These are phyloP conservation scores for Blastobotrys raffinosifermentans DNA, from an alignment of 1,139 yeast genomes.

Conservation along the genomic window DNA sequence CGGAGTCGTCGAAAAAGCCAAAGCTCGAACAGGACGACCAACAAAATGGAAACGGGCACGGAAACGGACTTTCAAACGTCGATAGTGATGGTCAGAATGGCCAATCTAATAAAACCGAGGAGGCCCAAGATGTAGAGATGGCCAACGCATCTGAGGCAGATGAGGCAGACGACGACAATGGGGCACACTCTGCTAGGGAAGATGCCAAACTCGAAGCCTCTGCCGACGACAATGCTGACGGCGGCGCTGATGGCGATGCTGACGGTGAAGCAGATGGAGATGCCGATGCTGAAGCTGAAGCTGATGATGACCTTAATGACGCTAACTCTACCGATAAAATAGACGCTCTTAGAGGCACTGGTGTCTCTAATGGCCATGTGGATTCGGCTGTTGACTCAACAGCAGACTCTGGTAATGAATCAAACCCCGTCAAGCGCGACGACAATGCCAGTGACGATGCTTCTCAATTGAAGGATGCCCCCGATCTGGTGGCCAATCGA, in stretches of 20 bases:
- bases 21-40: slow-evolving; percentile 7
- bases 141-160: slow-evolving; percentile 15
- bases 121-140: neutral
- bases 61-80: neutral
- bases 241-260: slow-evolving; percentile 16
- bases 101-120: slow-evolving; percentile 3
- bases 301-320: too few species aligned
- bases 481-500: too few species aligned
- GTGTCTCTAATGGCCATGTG: too few species aligned
- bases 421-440: too few species aligned
- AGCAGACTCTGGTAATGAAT: too few species aligned
- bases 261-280: slow-evolving; percentile 13
- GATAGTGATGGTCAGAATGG: slow-evolving; percentile 1
- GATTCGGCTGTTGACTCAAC: too few species aligned
- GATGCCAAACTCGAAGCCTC: neutral
- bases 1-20: slow-evolving; percentile 37
- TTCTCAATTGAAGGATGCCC: slow-evolving; percentile 7
- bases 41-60: slow-evolving; percentile 11
- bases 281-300: too few species aligned
- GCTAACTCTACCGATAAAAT: too few species aligned
- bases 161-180: slow-evolving; percentile 16
- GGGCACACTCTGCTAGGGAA: neutral
- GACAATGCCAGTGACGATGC: too few species aligned
- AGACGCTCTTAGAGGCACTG: too few species aligned
- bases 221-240: slow-evolving; percentile 14